These are phyloP conservation scores for Citrus unshiu DNA, from an alignment of 345 rosid species.

Conservation along the genomic window DNA sequence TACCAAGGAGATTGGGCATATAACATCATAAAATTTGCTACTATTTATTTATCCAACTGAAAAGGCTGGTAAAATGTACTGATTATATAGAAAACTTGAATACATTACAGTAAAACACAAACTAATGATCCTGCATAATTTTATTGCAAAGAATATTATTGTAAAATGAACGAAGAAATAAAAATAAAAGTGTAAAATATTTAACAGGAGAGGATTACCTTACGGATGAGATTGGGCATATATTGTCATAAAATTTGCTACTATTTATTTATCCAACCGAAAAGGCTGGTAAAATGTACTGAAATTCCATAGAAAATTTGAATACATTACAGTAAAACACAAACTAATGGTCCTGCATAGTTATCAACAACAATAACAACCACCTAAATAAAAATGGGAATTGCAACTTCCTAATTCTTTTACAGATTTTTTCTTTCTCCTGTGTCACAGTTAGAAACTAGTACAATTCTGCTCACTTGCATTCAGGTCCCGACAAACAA, in stretches of 20 bases:
- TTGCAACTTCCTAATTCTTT: constrained; percentile 18
- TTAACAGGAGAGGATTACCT: no score
- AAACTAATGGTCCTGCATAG: background rate
- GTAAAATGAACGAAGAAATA: no score
- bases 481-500: background rate
- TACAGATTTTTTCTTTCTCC: background rate
- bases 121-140: background rate
- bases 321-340: background rate
- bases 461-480: constrained; percentile 2
- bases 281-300: background rate
- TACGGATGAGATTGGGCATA: no score
- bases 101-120: background rate
- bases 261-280: background rate
- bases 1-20: no score
- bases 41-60: background rate
- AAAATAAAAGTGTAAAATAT: no score
- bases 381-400: constrained; percentile 10
- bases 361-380: background rate
- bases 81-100: constrained; percentile 1
- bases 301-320: constrained; percentile 6
- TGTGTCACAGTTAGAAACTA: constrained; percentile 22
- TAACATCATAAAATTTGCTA: no score
- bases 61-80: background rate
- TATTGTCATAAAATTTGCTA: no score
- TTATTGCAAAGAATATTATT: no score